Evolutionary conservation across 805 yeast genomes (phyloP).

Genomic region (Wickerhamomyces chaumierensis): DNA sequence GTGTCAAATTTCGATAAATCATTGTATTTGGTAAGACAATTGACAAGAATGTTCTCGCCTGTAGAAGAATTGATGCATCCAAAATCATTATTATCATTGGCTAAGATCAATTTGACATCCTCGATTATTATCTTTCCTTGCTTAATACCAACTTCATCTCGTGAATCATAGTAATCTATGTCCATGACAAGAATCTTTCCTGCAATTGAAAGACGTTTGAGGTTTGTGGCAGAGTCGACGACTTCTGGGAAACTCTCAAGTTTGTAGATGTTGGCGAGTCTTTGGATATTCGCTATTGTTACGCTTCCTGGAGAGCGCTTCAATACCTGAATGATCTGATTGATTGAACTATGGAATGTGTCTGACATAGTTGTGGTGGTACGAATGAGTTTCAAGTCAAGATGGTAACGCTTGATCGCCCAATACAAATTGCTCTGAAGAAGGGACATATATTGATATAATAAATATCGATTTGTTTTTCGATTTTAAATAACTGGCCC

Average conservation of each 20-base stretch:
- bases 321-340: slow-evolving; percentile 10
- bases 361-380: slow-evolving; percentile 13
- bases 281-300: slow-evolving; percentile 16
- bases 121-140: slow-evolving; percentile 7
- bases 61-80: slow-evolving; percentile 7
- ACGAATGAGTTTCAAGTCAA: too few relatives aligned
- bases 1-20: slow-evolving; percentile 12
- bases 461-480: too few relatives aligned
- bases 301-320: slow-evolving; percentile 13
- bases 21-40: slow-evolving; percentile 6
- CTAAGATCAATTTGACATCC: slow-evolving; percentile 15
- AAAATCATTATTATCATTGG: slow-evolving; percentile 16
- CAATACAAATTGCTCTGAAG: too few relatives aligned
- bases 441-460: too few relatives aligned
- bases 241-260: slow-evolving; percentile 17
- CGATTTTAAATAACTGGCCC: too few relatives aligned
- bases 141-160: neutral
- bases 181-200: slow-evolving; percentile 20
- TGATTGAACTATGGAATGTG: slow-evolving; percentile 12
- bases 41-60: slow-evolving; percentile 10
- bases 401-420: too few relatives aligned
- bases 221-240: slow-evolving; percentile 4
- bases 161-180: slow-evolving; percentile 13
- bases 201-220: slow-evolving; percentile 15
- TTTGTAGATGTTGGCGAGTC: slow-evolving; percentile 17